Evolutionary conservation across 805 yeast genomes (phyloP), one percentile per base, ranked within the genome.

Genomic region (Yamadazyma olivae): DNA sequence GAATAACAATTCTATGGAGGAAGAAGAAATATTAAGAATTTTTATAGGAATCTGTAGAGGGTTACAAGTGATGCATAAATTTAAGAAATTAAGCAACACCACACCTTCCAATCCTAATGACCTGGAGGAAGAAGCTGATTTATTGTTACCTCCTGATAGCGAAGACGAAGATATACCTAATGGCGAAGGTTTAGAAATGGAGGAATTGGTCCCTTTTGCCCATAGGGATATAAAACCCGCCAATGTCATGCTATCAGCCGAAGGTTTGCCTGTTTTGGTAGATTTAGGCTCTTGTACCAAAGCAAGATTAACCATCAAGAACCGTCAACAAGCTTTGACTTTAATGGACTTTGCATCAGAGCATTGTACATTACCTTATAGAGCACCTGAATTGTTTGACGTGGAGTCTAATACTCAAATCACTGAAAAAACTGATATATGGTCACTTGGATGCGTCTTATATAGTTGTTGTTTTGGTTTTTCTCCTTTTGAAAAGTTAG

Each of bases 151-250:
- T 3, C 41, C 36, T 3, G 46, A 39, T 27, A 45, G 48, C 20
- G 67, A 56, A 3, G 65, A 55, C 10, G 67, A 55, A 14, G 42
- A 29, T 4, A 4, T 36, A 10, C 15, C 32, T 24, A 31, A 30
- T 15, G 41, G 52, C 45, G 75, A 83, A 1, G 82, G 79, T 40
- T 48, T 81, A 33, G 45, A 44, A 22, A 32, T 44, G 41, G 43
- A 41, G 30, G 83, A 78, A 36, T 61, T 75, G 3, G 65, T 74
- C 3, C 83, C 91, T 3, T 88, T 75, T 56, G 91, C 95, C 0
- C 97, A 90, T 56, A 63, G 89, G 38, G 96, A 90, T 55, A 63
- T 90, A 38, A 90, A 87, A 53, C 96, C 97, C 0, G 95, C 93
- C 2, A 90, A 87, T 53, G 76, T 89, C 13, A 82, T 90, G 90